Conservation (phyloP, 192 early-diverging fungal species). For the Rhizophagus sp. region DNA sequence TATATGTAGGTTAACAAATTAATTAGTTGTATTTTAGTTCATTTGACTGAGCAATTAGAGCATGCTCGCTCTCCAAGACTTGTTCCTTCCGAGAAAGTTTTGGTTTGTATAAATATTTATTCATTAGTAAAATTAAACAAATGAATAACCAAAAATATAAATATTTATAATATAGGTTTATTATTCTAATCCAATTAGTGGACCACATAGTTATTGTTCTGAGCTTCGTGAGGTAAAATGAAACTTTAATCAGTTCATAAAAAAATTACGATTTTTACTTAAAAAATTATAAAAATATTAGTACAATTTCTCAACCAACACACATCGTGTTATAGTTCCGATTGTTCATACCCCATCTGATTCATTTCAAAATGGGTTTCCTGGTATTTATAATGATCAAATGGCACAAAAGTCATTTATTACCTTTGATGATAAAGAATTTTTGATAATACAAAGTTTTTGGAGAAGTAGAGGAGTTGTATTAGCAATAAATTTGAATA, state of each 20-base stretch:
- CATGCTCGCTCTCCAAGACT: slow-evolving; percentile 65
- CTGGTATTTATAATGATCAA: slow-evolving; percentile 67
- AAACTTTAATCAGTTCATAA: background rate
- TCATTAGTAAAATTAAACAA: background rate
- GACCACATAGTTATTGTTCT: slow-evolving; percentile 69
- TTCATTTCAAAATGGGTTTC: slow-evolving; percentile 51
- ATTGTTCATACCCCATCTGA: slow-evolving; percentile 37
- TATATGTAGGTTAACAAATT: background rate
- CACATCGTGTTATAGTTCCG: slow-evolving; percentile 40
- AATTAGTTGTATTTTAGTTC: background rate
- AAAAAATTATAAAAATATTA: background rate
- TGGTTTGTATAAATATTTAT: background rate
- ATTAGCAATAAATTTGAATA: slow-evolving; percentile 42
- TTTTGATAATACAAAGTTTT: slow-evolving; percentile 26
- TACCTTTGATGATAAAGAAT: slow-evolving; percentile 31
- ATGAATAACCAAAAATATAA: background rate
- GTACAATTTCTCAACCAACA: slow-evolving; percentile 12
- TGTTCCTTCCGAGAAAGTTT: slow-evolving; percentile 44
- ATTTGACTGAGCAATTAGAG: slow-evolving; percentile 32
- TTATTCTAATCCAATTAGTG: slow-evolving; percentile 59
- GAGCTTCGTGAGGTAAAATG: slow-evolving; percentile 44
- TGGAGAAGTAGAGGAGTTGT: slow-evolving; percentile 38
- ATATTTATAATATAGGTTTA: slow-evolving; percentile 46
- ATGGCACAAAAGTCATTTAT: slow-evolving; percentile 44
- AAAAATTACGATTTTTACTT: background rate